A percentile compares a stretch with the other conserved stretches of the same genome.
phyloP scores from a whole-genome alignment of 768 basidiomycete species.

The Artomyces pyxidatus region DNA sequence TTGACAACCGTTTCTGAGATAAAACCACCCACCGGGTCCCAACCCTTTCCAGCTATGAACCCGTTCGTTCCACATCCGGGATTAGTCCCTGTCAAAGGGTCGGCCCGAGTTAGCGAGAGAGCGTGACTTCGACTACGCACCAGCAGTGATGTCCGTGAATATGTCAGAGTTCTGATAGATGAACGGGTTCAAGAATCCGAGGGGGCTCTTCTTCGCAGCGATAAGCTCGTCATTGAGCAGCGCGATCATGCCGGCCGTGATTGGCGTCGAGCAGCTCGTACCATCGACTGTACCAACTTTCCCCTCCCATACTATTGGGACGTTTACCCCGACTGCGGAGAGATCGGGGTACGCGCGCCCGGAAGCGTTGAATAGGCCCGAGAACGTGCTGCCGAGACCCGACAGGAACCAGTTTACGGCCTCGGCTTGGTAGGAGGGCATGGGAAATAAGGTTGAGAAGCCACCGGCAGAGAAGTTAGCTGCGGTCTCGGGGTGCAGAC shows the following conservation, averaged over 20 bases:
- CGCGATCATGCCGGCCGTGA: slow-evolving; percentile 14
- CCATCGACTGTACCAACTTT: background rate
- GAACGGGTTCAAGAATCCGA: slow-evolving; percentile 7
- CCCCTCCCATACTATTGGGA: slow-evolving; percentile 4
- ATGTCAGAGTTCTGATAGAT: slow-evolving; percentile 11
- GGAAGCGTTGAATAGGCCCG: slow-evolving; percentile 2
- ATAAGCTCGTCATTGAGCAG: slow-evolving; percentile 17
- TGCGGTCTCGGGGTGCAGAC: slow-evolving; percentile 7
- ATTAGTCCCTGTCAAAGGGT: slow-evolving; percentile 13
- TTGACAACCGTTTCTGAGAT: too few species aligned
- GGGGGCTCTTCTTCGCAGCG: slow-evolving; percentile 9
- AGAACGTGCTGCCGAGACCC: slow-evolving; percentile 1
- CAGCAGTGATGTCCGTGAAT: background rate
- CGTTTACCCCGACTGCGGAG: slow-evolving; percentile 5
- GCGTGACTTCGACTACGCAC: too few species aligned
- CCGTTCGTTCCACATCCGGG: slow-evolving; percentile 25
- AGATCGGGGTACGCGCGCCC: slow-evolving; percentile 14
- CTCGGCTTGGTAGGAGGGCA: slow-evolving; percentile 7
- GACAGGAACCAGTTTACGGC: slow-evolving; percentile 7
- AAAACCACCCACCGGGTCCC: slow-evolving; percentile 22
- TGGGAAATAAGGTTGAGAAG: slow-evolving; percentile 15
- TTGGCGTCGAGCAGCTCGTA: slow-evolving; percentile 6
- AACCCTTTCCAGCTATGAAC: slow-evolving; percentile 22
- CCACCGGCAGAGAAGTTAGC: slow-evolving; percentile 14
- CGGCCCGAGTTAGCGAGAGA: too few species aligned